phyloP scores from a whole-genome alignment of 768 basidiomycete species.

The Amanita rubescens region DNA sequence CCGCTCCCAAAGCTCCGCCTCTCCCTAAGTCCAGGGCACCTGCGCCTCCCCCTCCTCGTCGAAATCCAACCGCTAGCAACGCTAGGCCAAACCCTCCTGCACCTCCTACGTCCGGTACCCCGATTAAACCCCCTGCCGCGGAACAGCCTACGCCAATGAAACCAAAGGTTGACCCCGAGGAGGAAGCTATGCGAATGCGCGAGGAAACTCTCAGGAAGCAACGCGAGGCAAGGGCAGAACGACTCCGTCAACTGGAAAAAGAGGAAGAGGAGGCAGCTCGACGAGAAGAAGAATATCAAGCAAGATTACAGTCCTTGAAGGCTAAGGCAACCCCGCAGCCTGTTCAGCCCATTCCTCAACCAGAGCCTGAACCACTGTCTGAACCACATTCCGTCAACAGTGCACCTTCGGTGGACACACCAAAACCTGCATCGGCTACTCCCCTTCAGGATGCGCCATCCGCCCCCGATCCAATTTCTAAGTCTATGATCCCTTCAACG shows the following conservation, averaged over 20 bases:
- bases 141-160: constrained; percentile 21
- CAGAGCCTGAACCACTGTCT: constrained; percentile 31
- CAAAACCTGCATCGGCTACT: constrained; percentile 23
- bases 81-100: constrained; percentile 13
- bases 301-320: constrained; percentile 31
- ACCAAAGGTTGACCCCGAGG: constrained; percentile 68
- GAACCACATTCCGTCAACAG: constrained; percentile 30
- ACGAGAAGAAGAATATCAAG: constrained; percentile 37
- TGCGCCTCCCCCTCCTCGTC: constrained; percentile 37
- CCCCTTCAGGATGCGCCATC: constrained; percentile 25
- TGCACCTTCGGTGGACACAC: constrained; percentile 22
- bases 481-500: constrained; percentile 21
- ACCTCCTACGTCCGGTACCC: constrained; percentile 8
- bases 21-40: constrained; percentile 19
- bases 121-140: constrained; percentile 13
- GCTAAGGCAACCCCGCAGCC: constrained; percentile 18
- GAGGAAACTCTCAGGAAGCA: constrained; percentile 69
- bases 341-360: constrained; percentile 21
- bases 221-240: constrained; percentile 61
- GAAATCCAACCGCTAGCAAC: constrained; percentile 28
- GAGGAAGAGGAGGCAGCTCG: constrained; percentile 47
- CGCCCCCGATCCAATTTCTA: constrained; percentile 22
- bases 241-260: constrained; percentile 60
- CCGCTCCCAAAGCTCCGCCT: constrained; percentile 21
- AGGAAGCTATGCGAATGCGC: constrained; percentile 56